Conservation (phyloP, 148 eudicot genomes). For the Spergularia marina region DNA sequence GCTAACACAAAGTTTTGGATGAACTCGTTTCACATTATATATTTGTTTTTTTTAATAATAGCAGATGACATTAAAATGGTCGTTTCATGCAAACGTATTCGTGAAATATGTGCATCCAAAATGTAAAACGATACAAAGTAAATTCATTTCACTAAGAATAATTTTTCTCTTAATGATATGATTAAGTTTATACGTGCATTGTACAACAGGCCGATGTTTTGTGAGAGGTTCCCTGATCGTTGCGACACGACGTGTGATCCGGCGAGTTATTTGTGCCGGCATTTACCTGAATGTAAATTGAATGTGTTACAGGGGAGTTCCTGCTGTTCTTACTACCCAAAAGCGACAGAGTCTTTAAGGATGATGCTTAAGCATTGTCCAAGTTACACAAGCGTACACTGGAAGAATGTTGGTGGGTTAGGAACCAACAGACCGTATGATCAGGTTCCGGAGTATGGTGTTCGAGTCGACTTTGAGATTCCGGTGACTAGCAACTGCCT, state of each 20-base stretch:
- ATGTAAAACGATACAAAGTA: no score
- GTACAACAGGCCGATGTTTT: slow-evolving; percentile 50
- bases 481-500: slow-evolving; percentile 72
- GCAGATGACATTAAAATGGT: no score
- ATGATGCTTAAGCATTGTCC: slow-evolving; percentile 75
- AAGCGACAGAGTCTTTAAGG: slow-evolving; percentile 73
- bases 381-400: slow-evolving; percentile 67
- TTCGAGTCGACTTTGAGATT: slow-evolving; percentile 76
- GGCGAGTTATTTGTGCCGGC: slow-evolving; percentile 72
- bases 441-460: slow-evolving; percentile 80
- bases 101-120: no score
- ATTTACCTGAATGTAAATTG: slow-evolving; percentile 61
- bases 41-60: no score
- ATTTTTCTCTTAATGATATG: no score
- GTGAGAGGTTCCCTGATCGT: slow-evolving; percentile 67
- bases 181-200: not conserved
- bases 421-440: slow-evolving; percentile 35
- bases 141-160: no score
- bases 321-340: slow-evolving; percentile 88
- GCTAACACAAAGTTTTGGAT: no score
- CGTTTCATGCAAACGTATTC: no score
- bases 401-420: slow-evolving; percentile 62
- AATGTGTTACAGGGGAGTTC: slow-evolving; percentile 29
- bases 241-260: slow-evolving; percentile 83
- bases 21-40: no score